Evolutionary conservation across 345 rosid species (phyloP).

Genomic region (Gossypium thurberi): DNA sequence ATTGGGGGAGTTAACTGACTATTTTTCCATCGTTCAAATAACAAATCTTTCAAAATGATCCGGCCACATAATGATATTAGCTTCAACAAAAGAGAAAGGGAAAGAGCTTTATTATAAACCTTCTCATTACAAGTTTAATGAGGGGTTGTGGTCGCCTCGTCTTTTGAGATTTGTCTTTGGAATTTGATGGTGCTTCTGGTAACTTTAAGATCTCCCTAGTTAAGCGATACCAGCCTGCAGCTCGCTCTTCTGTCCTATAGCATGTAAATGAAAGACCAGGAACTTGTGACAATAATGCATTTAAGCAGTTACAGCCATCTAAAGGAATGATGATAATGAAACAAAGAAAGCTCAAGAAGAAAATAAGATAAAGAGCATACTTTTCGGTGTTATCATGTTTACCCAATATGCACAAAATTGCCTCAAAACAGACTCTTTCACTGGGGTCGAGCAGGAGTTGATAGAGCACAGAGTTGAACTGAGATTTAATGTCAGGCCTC

Average conservation of each 20-base stretch:
- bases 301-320: background rate
- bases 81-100: conserved; percentile 6
- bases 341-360: background rate
- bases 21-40: background rate
- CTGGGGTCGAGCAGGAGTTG: conserved; percentile 97
- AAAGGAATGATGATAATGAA: background rate
- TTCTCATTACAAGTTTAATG: conserved; percentile 96
- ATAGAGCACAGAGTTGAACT: conserved; percentile 87
- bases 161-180: conserved; percentile 80
- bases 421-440: conserved; percentile 99
- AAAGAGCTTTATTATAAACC: conserved; percentile 39
- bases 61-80: conserved; percentile 12
- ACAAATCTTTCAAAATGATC: conserved; percentile 3
- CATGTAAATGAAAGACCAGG: conserved; percentile 7
- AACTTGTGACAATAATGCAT: background rate
- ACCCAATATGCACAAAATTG: conserved; percentile 84
- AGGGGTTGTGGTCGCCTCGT: conserved; percentile 93
- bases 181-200: conserved; percentile 83
- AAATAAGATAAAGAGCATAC: conserved; percentile 29
- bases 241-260: conserved; percentile 88
- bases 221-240: conserved; percentile 95
- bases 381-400: conserved; percentile 72
- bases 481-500: conserved; percentile 90
- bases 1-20: background rate
- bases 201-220: conserved; percentile 95